phyloP scores from a whole-genome alignment of 1,139 yeast species.

The Debaryomyces sp. region DNA sequence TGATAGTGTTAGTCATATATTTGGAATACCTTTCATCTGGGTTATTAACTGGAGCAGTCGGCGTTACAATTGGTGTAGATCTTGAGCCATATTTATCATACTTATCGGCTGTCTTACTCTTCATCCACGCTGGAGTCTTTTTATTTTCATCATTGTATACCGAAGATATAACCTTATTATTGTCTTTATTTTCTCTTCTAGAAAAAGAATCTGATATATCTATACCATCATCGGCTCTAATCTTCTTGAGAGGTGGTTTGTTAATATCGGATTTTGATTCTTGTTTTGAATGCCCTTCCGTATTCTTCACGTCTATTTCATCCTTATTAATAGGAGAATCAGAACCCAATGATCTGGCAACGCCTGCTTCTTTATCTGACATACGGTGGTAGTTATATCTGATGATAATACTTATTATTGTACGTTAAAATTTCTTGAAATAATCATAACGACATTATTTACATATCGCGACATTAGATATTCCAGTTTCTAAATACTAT shows the following conservation, averaged over 20 bases:
- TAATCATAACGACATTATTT: background rate
- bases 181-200: constrained; percentile 21
- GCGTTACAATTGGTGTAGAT: constrained; percentile 6
- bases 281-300: background rate
- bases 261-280: background rate
- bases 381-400: background rate
- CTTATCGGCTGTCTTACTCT: constrained; percentile 29
- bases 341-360: background rate
- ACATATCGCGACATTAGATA: background rate
- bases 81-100: constrained; percentile 13
- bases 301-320: background rate
- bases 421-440: background rate
- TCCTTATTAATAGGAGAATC: background rate
- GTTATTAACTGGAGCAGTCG: constrained; percentile 1
- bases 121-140: constrained; percentile 48
- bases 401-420: background rate
- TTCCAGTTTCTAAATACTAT: background rate
- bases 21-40: constrained; percentile 32
- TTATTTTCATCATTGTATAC: constrained; percentile 26
- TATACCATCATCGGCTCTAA: constrained; percentile 11
- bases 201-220: constrained; percentile 29
- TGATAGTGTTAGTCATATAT: constrained; percentile 16
- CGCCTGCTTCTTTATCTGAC: constrained; percentile 2
- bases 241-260: constrained; percentile 7
- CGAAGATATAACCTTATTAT: constrained; percentile 20